A percentile compares a stretch with the other conserved stretches of the same genome.
These are phyloP conservation scores for Leccinum longicurvipes DNA, from an alignment of 768 basidiomycete species.

Conservation along the genomic window DNA sequence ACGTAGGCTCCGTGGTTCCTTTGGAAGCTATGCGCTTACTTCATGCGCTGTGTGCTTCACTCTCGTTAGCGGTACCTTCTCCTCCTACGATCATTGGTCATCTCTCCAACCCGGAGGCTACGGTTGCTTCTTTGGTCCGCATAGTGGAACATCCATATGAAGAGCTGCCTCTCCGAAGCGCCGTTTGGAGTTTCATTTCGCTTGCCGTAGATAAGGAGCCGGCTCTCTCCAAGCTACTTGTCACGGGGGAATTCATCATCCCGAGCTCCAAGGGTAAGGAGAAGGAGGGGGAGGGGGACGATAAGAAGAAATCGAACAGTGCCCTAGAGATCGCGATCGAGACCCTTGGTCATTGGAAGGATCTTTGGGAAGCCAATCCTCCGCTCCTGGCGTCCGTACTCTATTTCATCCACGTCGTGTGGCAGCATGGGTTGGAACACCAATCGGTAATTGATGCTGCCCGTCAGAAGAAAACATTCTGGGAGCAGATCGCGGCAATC, in stretches of 20 bases:
- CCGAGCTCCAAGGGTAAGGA: slow-evolving; percentile 42
- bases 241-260: slow-evolving; percentile 65
- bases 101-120: slow-evolving; percentile 71
- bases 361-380: slow-evolving; percentile 75
- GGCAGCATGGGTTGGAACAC: slow-evolving; percentile 80
- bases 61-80: slow-evolving; percentile 57
- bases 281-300: slow-evolving; percentile 20
- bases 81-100: slow-evolving; percentile 76
- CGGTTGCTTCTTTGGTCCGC: slow-evolving; percentile 61
- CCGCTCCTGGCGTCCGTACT: slow-evolving; percentile 71
- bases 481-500: slow-evolving; percentile 64
- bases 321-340: slow-evolving; percentile 68
- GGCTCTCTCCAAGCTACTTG: slow-evolving; percentile 75
- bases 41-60: slow-evolving; percentile 62
- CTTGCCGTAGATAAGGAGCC: slow-evolving; percentile 84
- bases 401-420: slow-evolving; percentile 71
- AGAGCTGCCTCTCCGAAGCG: slow-evolving; percentile 64
- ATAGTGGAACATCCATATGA: slow-evolving; percentile 80
- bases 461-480: slow-evolving; percentile 59
- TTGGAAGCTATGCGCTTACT: slow-evolving; percentile 65
- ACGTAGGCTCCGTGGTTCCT: slow-evolving; percentile 57
- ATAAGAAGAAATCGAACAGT: slow-evolving; percentile 42
- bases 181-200: slow-evolving; percentile 82
- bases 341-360: slow-evolving; percentile 66
- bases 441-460: slow-evolving; percentile 52